phyloP scores from a whole-genome alignment of 495 filamentous ascomycete genomes.

The Aspergillus nidulans region DNA sequence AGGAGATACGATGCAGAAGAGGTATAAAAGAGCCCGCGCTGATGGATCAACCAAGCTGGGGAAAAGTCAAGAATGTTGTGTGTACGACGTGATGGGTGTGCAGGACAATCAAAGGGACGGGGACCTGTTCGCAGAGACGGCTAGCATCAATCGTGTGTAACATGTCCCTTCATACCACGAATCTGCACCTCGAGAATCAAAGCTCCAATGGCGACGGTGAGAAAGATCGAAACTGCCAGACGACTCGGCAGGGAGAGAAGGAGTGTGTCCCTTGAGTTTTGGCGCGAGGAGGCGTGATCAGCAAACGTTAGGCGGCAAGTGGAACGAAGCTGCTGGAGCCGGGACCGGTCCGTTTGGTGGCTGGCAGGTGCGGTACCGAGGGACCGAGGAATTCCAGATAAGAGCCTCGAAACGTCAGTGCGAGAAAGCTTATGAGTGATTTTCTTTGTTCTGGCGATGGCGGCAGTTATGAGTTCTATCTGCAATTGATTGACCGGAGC shows the following conservation, averaged over 20 bases:
- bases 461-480: background rate
- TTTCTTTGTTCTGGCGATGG: slow-evolving; percentile 12
- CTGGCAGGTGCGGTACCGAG: background rate
- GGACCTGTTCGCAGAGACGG: slow-evolving; percentile 20
- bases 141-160: slow-evolving; percentile 25
- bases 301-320: slow-evolving; percentile 17
- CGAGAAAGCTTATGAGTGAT: background rate
- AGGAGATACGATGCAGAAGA: slow-evolving; percentile 15
- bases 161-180: slow-evolving; percentile 18
- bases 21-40: slow-evolving; percentile 15
- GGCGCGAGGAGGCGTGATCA: slow-evolving; percentile 7
- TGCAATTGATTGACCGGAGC: background rate
- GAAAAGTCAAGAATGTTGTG: slow-evolving; percentile 10
- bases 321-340: background rate
- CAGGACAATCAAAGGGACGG: slow-evolving; percentile 18
- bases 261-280: slow-evolving; percentile 18
- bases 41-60: slow-evolving; percentile 9
- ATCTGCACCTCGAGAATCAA: slow-evolving; percentile 17
- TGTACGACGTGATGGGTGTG: slow-evolving; percentile 23
- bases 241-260: slow-evolving; percentile 15
- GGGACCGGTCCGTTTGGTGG: slow-evolving; percentile 5
- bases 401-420: background rate
- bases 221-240: slow-evolving; percentile 2
- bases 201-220: slow-evolving; percentile 4
- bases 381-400: background rate